phyloP scores from a whole-genome alignment of 1,139 yeast genomes.

The Suhomyces wounanorum region DNA sequence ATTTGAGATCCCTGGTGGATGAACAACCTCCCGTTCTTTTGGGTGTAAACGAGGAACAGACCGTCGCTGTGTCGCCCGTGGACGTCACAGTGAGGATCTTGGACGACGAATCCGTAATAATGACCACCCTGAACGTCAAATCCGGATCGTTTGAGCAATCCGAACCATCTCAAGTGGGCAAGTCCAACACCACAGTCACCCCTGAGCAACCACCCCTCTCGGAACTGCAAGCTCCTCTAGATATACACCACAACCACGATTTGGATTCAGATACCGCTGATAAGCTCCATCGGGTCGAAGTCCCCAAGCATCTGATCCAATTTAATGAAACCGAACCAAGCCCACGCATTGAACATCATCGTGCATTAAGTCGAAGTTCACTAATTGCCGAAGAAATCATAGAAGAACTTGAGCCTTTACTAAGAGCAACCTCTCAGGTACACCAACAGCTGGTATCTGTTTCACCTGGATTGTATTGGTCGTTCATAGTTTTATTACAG shows the following conservation, averaged over 20 bases:
- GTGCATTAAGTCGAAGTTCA: background rate
- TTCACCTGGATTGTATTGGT: background rate
- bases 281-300: background rate
- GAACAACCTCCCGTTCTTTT: background rate
- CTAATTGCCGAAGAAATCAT: constrained; percentile 7
- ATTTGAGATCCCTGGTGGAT: constrained; percentile 1
- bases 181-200: background rate
- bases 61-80: constrained; percentile 4
- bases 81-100: constrained; percentile 9
- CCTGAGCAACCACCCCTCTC: background rate
- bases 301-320: background rate
- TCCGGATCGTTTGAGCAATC: background rate
- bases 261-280: background rate
- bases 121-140: background rate
- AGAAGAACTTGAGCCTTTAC: constrained; percentile 10
- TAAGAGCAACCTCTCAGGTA: constrained; percentile 5
- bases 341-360: background rate
- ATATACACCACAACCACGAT: background rate
- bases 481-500: background rate
- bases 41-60: constrained; percentile 8
- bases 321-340: background rate
- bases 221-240: background rate
- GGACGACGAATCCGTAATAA: constrained; percentile 2
- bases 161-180: background rate
- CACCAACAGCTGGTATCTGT: background rate